Evolutionary conservation across 2,329 filamentous ascomycete genomes (phyloP), one percentile per base, ranked within the genome.

Genomic region (Alternaria arbusti): DNA sequence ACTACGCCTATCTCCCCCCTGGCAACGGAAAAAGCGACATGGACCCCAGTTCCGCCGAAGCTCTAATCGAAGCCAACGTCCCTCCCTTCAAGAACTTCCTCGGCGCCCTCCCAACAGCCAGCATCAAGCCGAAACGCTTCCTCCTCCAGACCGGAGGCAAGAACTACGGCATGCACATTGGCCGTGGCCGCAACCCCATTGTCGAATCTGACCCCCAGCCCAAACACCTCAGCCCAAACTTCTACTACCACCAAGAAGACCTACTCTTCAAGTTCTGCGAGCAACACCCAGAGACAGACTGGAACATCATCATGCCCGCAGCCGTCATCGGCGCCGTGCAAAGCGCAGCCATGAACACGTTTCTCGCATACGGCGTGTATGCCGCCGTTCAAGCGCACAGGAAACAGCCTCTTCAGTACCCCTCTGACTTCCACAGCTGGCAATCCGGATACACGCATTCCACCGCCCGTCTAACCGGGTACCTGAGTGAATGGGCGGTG

Each of bases 181-280:
- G 64, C 8, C 67, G 67, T 9, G 57, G 51, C 15, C 64, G 54
- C 6, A 56, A 54, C 6, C 59, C 67, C 7, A 13, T 61, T 10
- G 54, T 69, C 2, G 64, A 69, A 17, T 69, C 67, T 2, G 67
- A 69, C 22, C 67, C 62, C 15, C 64, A 67, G 36, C 67, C 67
- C 15, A 56, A 58, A 4, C 64, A 69, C 25, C 65, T 69, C 6
- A 20, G 12, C 3, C 62, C 62, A 10, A 69, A 65, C 50, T 67
- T 67, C 55, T 69, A 69, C 57, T 69, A 65, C 15, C 54, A 50
- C 5, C 67, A 69, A 28, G 66, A 69, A 59, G 57, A 69, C 12
- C 13, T 52, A 15, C 59, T 65, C 15, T 23, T 30, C 20, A 30
- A 54, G 4, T 66, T 59, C 47, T 65, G 65, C 26, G 7, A 30